Evolutionary conservation across 306 rosid genomes (phyloP), one percentile per base, ranked within the genome.

Genomic region (Malus sieversii): DNA sequence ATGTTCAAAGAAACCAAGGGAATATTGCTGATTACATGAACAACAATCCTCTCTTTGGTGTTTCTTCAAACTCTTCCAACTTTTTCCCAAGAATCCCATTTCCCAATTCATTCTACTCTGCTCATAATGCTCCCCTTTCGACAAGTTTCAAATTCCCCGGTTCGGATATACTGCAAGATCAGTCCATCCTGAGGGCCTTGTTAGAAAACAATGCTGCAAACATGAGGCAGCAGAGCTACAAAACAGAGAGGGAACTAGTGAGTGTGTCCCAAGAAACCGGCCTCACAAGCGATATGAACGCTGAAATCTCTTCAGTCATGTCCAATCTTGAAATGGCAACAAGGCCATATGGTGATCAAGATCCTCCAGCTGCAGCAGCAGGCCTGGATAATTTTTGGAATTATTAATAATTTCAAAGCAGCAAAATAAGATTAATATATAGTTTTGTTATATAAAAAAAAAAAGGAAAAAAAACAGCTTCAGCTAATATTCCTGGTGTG

Each of bases 211-310:
- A 86, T 57, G 91, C 78, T 23, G 79, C 90, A 52, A 80, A 68
- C 75, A 25, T 81, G 78, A 85, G 85, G 77, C 62, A n/a, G 62
- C 87, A 60, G 68, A 79, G 74, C 48, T 88, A 84, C 86, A 92
- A 92, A 72, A 22, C 88, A n/a, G 91, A 88, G 81, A 82, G 83
- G 78, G 93, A 88, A 12, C 86, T 83, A 65, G 52, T 78, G 55
- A 85, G 82, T 29, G 84, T 79, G 45, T 87, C 96, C 0, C 97
- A 90, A 74, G 96, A 87, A 79, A 89, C 91, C 2, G 82, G 85
- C 45, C 73, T 87, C 2, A 87, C 86, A 0, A 75, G 84, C 20
- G 91, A 90, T 29, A 63, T 93, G 68, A 93, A 88, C 75, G 78
- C 77, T 14, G 95, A 90, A 83, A 88, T 88, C 77, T 83, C 96